A percentile compares a stretch with the other conserved stretches of the same genome.
Evolutionary conservation across 306 rosid species (phyloP).

Genomic region (Ormosia emarginata): DNA sequence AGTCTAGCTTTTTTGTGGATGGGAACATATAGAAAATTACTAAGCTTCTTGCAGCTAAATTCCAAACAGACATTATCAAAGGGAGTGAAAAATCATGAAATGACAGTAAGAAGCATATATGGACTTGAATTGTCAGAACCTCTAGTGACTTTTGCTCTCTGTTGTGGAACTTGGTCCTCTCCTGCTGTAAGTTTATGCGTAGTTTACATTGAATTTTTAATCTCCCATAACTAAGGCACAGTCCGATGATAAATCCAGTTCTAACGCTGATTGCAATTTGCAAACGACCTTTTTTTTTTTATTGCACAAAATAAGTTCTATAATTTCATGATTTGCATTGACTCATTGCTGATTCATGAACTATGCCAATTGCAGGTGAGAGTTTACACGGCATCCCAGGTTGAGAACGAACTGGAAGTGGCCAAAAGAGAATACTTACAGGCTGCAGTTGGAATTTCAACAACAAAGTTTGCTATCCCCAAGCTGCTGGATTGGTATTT

Average conservation of each 20-base stretch:
- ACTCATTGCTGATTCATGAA: constrained; percentile 14
- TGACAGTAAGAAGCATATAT: constrained; percentile 45
- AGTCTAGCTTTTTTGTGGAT: background rate
- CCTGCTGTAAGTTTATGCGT: constrained; percentile 63
- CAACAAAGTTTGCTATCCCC: constrained; percentile 60
- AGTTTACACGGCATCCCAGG: constrained; percentile 77
- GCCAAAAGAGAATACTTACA: constrained; percentile 87
- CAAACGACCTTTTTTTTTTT: background rate
- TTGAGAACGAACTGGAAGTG: constrained; percentile 73
- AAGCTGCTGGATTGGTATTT: constrained; percentile 87
- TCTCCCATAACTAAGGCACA: background rate
- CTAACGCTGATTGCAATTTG: background rate
- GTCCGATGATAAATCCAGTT: background rate
- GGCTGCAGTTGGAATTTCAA: constrained; percentile 79
- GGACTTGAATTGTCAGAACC: constrained; percentile 80
- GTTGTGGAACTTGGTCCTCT: constrained; percentile 87
- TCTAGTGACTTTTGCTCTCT: constrained; percentile 72
- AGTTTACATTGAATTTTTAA: background rate
- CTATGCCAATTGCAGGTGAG: constrained; percentile 58
- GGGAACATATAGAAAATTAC: background rate
- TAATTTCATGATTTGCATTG: background rate
- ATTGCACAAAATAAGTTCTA: background rate
- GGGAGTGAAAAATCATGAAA: constrained; percentile 56
- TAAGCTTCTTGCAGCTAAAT: constrained; percentile 15
- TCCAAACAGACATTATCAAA: constrained; percentile 50